Conservation (phyloP, 371 early-diverging fungal species). For the Mucor lusitanicus region DNA sequence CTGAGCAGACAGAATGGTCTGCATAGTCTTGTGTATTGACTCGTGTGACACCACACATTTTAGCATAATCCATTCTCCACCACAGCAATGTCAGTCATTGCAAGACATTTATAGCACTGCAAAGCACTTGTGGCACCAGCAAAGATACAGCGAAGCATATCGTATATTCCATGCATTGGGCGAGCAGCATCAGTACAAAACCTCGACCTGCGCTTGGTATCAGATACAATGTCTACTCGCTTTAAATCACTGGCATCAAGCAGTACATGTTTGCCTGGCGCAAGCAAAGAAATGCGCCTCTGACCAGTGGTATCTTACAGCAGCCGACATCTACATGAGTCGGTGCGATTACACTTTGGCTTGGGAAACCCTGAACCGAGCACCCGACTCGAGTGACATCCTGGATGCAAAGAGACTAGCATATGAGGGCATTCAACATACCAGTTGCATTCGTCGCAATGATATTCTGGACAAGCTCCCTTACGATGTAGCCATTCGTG, state of each 20-base stretch:
- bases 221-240: slow-evolving; percentile 20
- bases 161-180: slow-evolving; percentile 21
- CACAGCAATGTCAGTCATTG: slow-evolving; percentile 10
- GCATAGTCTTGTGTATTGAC: background rate
- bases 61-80: background rate
- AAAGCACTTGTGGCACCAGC: slow-evolving; percentile 7
- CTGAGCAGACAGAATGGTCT: background rate
- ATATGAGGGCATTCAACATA: slow-evolving; percentile 7
- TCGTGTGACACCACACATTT: background rate
- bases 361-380: slow-evolving; percentile 7
- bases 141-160: slow-evolving; percentile 23
- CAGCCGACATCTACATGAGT: slow-evolving; percentile 18
- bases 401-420: slow-evolving; percentile 8
- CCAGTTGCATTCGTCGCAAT: background rate
- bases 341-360: slow-evolving; percentile 11
- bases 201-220: slow-evolving; percentile 11
- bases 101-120: slow-evolving; percentile 14
- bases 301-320: slow-evolving; percentile 20
- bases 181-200: slow-evolving; percentile 5
- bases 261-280: slow-evolving; percentile 6
- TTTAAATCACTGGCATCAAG: slow-evolving; percentile 12
- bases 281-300: background rate
- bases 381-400: slow-evolving; percentile 4
- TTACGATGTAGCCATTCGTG: slow-evolving; percentile 18
- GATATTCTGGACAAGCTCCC: slow-evolving; percentile 24